These are phyloP conservation scores for Amanita pallidorosea DNA, from an alignment of 768 basidiomycete species.

Conservation along the genomic window DNA sequence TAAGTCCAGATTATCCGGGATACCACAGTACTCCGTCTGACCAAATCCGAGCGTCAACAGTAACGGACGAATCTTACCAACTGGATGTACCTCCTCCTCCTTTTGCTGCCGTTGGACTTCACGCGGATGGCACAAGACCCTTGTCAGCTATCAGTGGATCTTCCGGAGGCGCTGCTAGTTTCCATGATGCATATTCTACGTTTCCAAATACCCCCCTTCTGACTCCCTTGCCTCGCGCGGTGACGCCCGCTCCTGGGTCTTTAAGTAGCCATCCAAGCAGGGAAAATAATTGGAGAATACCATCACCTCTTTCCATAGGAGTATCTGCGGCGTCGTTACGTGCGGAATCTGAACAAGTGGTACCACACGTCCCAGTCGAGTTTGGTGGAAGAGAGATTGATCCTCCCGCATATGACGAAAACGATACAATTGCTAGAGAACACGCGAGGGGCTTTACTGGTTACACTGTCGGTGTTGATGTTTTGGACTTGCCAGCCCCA, in stretches of 20 bases:
- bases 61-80: background rate
- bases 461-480: constrained; percentile 11
- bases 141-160: constrained; percentile 47
- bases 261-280: constrained; percentile 1
- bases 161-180: constrained; percentile 38
- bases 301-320: background rate
- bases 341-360: background rate
- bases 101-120: constrained; percentile 18
- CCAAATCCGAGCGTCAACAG: background rate
- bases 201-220: constrained; percentile 29
- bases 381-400: constrained; percentile 1
- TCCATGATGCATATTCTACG: constrained; percentile 53
- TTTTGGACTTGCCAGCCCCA: constrained; percentile 36
- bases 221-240: constrained; percentile 32
- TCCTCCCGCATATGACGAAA: constrained; percentile 1
- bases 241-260: constrained; percentile 28
- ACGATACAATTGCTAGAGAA: constrained; percentile 3
- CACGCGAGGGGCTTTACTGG: background rate
- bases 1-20: constrained; percentile 12
- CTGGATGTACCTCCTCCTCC: background rate
- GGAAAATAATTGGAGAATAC: constrained; percentile 16
- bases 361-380: background rate
- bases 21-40: background rate
- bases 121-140: constrained; percentile 36
- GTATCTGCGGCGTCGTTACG: background rate